These are phyloP conservation scores for Bruguiera sexangula DNA, from an alignment of 345 rosid species.

Conservation along the genomic window DNA sequence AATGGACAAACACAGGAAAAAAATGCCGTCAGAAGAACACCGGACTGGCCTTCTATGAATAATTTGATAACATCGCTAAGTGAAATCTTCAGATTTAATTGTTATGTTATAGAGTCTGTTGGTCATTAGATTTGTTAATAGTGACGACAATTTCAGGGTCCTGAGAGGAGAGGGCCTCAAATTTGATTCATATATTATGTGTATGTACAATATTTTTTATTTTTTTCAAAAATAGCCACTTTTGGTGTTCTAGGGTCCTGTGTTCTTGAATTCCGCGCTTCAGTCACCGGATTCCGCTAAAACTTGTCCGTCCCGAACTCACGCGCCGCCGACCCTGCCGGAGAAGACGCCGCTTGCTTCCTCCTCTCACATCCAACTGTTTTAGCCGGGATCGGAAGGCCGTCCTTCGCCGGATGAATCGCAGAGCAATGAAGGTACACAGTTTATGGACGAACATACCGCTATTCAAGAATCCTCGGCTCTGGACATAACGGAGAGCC, in stretches of 20 bases:
- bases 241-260: background rate
- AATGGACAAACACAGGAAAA: background rate
- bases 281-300: constrained; percentile 8
- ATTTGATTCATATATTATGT: constrained; percentile 2
- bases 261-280: constrained; percentile 2
- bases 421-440: background rate
- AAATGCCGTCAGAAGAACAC: background rate
- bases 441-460: background rate
- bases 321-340: background rate
- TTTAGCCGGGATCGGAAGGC: background rate
- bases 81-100: background rate
- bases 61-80: background rate
- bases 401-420: background rate
- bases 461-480: constrained; percentile 29
- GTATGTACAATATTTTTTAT: background rate
- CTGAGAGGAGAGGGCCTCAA: background rate
- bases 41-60: background rate
- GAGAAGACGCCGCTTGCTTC: background rate
- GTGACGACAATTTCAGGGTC: background rate
- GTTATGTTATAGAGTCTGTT: background rate
- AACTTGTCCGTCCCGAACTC: background rate
- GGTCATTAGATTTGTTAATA: too few relatives aligned
- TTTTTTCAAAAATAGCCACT: background rate
- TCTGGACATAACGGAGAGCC: constrained; percentile 46
- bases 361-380: background rate